These are phyloP conservation scores for Myrica gale DNA, from an alignment of 306 rosid species.

Conservation along the genomic window DNA sequence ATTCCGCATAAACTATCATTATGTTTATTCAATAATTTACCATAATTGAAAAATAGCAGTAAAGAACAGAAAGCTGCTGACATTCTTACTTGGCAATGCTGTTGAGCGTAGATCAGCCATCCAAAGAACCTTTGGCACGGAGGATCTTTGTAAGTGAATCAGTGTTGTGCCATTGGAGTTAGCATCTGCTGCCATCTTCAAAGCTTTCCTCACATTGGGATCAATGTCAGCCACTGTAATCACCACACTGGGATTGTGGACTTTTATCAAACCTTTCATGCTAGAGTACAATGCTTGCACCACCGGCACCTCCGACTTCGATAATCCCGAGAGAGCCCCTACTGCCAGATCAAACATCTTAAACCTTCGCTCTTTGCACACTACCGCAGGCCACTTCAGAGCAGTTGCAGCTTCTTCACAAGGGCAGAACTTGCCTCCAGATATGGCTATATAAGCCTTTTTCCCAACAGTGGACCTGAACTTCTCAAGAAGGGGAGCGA, in stretches of 20 bases:
- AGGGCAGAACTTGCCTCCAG: conserved; percentile 68
- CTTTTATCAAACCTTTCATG: conserved; percentile 85
- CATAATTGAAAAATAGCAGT: not conserved
- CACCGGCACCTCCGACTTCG: conserved; percentile 79
- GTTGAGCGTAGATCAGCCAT: conserved; percentile 88
- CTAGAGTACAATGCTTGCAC: conserved; percentile 78
- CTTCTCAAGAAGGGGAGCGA: conserved; percentile 80
- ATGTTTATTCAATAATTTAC: no score
- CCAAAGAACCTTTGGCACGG: conserved; percentile 83
- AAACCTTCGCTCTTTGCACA: conserved; percentile 76
- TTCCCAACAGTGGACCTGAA: conserved; percentile 77
- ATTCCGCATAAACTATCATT: no score
- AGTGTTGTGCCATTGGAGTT: conserved; percentile 54
- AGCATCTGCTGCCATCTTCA: conserved; percentile 80
- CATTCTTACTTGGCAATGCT: conserved; percentile 74
- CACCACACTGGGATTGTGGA: conserved; percentile 83
- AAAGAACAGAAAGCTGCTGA: conserved; percentile 2
- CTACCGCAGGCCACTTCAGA: conserved; percentile 73
- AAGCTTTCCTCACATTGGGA: conserved; percentile 69
- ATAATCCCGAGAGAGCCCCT: conserved; percentile 63
- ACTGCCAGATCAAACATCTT: conserved; percentile 75
- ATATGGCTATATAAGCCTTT: conserved; percentile 77
- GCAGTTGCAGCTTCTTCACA: conserved; percentile 79
- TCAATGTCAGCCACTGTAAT: conserved; percentile 70
- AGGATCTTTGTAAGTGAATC: conserved; percentile 67